phyloP scores from a whole-genome alignment of 2,329 filamentous ascomycete genomes.

The Penicillium sp. region DNA sequence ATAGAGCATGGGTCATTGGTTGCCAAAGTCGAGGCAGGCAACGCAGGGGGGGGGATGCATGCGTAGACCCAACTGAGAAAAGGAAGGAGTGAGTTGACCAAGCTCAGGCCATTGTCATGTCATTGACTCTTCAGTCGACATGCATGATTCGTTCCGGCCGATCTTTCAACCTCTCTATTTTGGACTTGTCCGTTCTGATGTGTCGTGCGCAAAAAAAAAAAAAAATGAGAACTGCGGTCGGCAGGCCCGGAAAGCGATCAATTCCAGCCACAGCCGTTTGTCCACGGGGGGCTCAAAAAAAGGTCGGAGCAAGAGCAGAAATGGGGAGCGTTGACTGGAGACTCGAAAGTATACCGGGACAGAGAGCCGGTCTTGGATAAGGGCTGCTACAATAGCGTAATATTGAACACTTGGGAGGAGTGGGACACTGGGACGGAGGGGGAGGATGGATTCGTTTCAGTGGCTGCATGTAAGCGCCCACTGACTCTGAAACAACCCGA shows the following conservation, averaged over 20 bases:
- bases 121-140: not conserved
- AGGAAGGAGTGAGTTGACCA: not conserved
- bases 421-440: not conserved
- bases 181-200: slow-evolving; percentile 22
- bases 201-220: slow-evolving; percentile 8
- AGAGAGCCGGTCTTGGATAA: not conserved
- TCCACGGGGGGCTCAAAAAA: not conserved
- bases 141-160: slow-evolving; percentile 3
- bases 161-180: not conserved
- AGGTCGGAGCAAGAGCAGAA: slow-evolving; percentile 26
- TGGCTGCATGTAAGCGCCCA: slow-evolving; percentile 38
- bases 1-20: not conserved
- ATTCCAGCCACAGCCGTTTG: slow-evolving; percentile 25
- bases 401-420: not conserved
- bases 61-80: not conserved
- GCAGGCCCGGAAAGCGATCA: slow-evolving; percentile 13
- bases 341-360: not conserved
- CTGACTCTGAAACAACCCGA: slow-evolving; percentile 38
- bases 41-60: slow-evolving; percentile 1
- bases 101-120: slow-evolving; percentile 5
- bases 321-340: not conserved
- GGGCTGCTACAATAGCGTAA: not conserved
- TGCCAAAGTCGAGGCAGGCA: not conserved
- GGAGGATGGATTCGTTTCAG: slow-evolving; percentile 14
- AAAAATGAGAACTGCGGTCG: slow-evolving; percentile 1